Conservation (phyloP, 75 land plant species). For the Azolla pinnata region DNA sequence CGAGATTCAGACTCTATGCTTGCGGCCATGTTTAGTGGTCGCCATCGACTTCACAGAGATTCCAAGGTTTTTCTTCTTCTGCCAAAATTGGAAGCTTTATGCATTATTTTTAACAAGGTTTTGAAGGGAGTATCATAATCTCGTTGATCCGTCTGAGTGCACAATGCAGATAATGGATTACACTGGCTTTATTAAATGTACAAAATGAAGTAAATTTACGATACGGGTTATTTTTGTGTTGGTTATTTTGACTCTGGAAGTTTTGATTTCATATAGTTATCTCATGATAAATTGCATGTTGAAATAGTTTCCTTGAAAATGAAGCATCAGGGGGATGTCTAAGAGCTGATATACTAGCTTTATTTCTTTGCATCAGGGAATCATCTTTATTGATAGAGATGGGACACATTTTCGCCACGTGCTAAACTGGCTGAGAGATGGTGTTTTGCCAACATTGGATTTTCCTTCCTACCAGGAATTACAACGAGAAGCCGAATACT, state of each 20-base stretch:
- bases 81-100: not conserved
- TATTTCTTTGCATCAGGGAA: constrained; percentile 31
- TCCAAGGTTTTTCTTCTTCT: not conserved
- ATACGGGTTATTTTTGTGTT: not conserved
- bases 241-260: not conserved
- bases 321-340: not conserved
- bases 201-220: not conserved
- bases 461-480: constrained; percentile 56
- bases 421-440: constrained; percentile 86
- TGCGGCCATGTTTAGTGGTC: constrained; percentile 92
- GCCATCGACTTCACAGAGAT: constrained; percentile 51
- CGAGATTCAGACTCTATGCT: constrained; percentile 91
- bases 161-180: no score
- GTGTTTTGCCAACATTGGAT: constrained; percentile 49
- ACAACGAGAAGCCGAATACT: constrained; percentile 80
- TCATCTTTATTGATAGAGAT: constrained; percentile 87
- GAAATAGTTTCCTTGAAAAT: not conserved
- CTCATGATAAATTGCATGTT: not conserved
- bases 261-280: not conserved
- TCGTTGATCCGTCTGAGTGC: not conserved
- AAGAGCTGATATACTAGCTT: not conserved
- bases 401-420: constrained; percentile 88
- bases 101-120: not conserved
- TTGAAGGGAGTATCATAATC: not conserved
- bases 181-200: no score